Evolutionary conservation across 495 filamentous ascomycete genomes (phyloP), one percentile per base, ranked within the genome.

Genomic region (Glutinoglossum americanum): DNA sequence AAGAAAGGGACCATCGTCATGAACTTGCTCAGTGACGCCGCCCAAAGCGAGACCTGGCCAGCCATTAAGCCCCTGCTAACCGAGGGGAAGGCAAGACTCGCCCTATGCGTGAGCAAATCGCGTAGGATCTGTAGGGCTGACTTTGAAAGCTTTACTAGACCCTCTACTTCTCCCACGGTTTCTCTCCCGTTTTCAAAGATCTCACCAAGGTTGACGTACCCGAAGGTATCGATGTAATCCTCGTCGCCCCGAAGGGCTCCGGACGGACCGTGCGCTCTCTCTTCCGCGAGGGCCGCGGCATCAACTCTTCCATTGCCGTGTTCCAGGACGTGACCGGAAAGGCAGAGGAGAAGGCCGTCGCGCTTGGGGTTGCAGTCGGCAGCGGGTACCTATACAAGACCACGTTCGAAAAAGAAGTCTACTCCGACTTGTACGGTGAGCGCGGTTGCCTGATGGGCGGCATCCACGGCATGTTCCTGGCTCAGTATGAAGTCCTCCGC

Each of bases 381-480:
- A 82, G 80, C 67, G 92, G 92, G 63, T 98, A 98, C 82, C 85
- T 98, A 60, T 98, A 98, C 82, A 86, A 97, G 83, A 98, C 93
- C 63, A 98, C 92, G 68, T 98, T 97, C 69, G 82, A 97, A 80
- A 97, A 97, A 81, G 93, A 97, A 78, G 92, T 97, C 69, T 94
- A 90, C 84, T 95, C 88, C 54, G 93, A 97, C 73, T 80, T 98
- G 61, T 96, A 97, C 77, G 93, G 92, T 72, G 92, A 98, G 83
- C 89, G 92, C 75, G 92, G 93, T 69, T 98, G 93, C 79, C 76
- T 98, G 64, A 98, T 97, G 93, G 93, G 92, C 65, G 92, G 93
- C 73, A 98, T 98, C 74, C 93, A 98, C 80, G 92, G 92, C 73
- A 97, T 98, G 92, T 98, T 98, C 84, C 87, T 98, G 63, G 92